phyloP scores from a whole-genome alignment of 2,329 filamentous ascomycete genomes.

The Fusarium sp. region DNA sequence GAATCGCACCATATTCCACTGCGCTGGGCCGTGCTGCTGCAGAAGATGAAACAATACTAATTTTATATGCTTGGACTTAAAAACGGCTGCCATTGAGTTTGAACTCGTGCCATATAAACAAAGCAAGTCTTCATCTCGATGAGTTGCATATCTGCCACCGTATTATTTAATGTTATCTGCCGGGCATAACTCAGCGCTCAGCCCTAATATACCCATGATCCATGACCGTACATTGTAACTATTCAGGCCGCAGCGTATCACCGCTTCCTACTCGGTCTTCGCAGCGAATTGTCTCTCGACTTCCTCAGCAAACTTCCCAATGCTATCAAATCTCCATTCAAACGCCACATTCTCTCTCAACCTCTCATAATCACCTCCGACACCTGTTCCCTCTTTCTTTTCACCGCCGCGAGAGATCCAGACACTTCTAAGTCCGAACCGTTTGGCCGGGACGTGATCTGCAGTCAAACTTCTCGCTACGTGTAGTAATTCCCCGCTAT shows the following conservation, averaged over 20 bases:
- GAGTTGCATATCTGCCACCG: not conserved
- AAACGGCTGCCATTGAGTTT: not conserved
- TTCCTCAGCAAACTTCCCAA: conserved; percentile 12
- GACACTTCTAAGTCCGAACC: not conserved
- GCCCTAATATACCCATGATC: not conserved
- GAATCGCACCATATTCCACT: not conserved
- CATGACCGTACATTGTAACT: not conserved
- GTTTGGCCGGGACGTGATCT: conserved; percentile 15
- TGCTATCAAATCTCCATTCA: conserved; percentile 17
- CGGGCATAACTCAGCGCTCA: not conserved
- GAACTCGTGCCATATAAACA: not conserved
- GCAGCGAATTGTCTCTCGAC: conserved; percentile 9
- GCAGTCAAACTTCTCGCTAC: conserved; percentile 23
- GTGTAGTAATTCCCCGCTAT: conserved; percentile 1
- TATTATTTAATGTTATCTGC: not conserved
- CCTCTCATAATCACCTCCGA: conserved; percentile 11
- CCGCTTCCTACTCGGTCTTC: not conserved
- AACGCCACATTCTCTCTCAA: not conserved
- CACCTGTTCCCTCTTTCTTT: not conserved
- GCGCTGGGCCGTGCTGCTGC: not conserved
- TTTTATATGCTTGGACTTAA: not conserved
- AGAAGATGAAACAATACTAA: conserved; percentile 4
- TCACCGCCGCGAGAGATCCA: conserved; percentile 13
- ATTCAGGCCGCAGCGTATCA: not conserved
- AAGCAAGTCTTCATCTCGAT: not conserved